Evolutionary conservation across 495 filamentous ascomycete species (phyloP).

Genomic region (Xylaria sp.): DNA sequence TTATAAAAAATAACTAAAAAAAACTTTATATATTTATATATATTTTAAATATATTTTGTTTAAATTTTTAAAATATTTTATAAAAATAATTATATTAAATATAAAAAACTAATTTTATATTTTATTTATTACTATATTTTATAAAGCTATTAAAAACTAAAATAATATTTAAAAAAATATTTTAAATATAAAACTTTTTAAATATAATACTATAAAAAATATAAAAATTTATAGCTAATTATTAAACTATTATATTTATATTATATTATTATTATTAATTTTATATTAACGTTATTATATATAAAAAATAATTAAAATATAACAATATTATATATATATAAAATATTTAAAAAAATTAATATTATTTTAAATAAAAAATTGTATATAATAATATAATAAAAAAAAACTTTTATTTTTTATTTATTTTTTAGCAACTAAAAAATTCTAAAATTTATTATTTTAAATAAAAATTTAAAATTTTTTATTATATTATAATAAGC

Average conservation of each 20-base stretch:
- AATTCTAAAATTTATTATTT: not conserved
- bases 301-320: not conserved
- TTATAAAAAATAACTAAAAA: conserved; percentile 28
- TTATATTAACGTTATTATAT: not conserved
- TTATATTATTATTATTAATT: conserved; percentile 12
- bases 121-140: conserved; percentile 18
- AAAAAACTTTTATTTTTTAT: not conserved
- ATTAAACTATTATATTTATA: too few species aligned
- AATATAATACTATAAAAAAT: not conserved
- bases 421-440: not conserved
- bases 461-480: not conserved
- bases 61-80: conserved; percentile 5
- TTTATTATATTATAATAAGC: not conserved
- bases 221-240: not conserved
- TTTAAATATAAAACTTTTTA: not conserved
- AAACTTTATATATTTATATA: not conserved
- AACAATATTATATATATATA: conserved; percentile 2
- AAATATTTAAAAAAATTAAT: conserved; percentile 15
- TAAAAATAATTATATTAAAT: conserved; percentile 4
- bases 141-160: not conserved
- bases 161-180: conserved; percentile 5
- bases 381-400: not conserved
- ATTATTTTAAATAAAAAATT: not conserved
- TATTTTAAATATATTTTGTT: not conserved
- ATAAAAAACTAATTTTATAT: not conserved